A percentile compares a stretch with the other conserved stretches of the same genome.
These are phyloP conservation scores for Coemansia asiatica DNA, from an alignment of 192 early-diverging fungal genomes.

Conservation along the genomic window DNA sequence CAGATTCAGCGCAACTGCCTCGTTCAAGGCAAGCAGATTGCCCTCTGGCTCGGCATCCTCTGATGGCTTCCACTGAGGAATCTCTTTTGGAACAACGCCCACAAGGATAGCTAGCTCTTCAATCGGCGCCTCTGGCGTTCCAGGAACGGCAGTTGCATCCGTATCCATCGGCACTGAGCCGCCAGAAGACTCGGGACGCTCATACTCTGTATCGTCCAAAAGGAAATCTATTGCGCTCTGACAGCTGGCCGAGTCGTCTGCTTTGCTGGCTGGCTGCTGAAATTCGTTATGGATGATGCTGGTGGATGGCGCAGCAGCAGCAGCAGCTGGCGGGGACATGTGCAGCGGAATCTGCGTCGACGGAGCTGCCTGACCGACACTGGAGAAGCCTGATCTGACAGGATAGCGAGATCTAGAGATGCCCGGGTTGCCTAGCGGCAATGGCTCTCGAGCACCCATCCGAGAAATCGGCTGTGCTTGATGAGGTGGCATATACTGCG, in stretches of 20 bases:
- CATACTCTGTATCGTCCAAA: conserved; percentile 10
- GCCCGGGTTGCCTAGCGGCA: background rate
- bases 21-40: conserved; percentile 28
- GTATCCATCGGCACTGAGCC: background rate
- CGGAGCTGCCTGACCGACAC: background rate
- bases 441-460: background rate
- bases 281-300: background rate
- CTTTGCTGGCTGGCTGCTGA: background rate
- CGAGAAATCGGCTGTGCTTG: background rate
- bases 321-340: conserved; percentile 3
- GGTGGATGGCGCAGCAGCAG: background rate
- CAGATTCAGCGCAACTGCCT: conserved; percentile 28
- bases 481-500: background rate
- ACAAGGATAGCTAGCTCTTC: background rate
- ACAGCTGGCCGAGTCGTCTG: conserved; percentile 1
- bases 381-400: conserved; percentile 1
- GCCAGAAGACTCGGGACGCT: conserved; percentile 1
- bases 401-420: background rate
- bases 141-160: background rate
- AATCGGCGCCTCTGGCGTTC: conserved; percentile 2
- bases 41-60: conserved; percentile 30
- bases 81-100: conserved; percentile 28
- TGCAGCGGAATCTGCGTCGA: conserved; percentile 6
- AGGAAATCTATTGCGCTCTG: conserved; percentile 10
- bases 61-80: conserved; percentile 31